Conservation (phyloP, 176 grass and related monocot species). For the Poa annua region DNA sequence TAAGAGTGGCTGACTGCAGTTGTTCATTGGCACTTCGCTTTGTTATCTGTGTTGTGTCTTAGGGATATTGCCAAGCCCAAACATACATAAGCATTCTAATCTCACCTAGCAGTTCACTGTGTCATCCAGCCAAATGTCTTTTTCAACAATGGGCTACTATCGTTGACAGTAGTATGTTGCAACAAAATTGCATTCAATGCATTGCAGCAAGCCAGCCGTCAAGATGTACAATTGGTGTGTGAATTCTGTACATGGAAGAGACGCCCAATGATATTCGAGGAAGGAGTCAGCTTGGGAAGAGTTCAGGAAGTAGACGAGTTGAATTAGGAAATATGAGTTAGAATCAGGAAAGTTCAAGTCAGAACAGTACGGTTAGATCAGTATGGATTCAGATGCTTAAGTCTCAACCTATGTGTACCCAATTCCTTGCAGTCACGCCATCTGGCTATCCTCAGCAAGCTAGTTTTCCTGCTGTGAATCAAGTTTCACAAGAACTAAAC, state of each 20-base stretch:
- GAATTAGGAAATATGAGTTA: not conserved
- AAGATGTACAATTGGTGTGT: not conserved
- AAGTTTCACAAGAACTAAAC: not conserved
- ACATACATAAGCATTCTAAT: constrained; percentile 23
- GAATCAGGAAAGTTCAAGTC: not conserved
- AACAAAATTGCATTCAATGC: not conserved
- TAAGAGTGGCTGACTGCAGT: not conserved
- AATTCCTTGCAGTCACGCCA: not conserved
- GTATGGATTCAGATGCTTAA: not conserved
- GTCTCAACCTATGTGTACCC: not conserved
- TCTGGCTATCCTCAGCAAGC: not conserved
- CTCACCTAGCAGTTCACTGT: constrained; percentile 3
- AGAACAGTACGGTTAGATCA: not conserved
- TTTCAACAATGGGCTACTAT: constrained; percentile 4
- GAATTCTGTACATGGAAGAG: not conserved
- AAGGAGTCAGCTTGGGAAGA: not conserved
- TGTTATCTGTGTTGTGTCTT: not conserved
- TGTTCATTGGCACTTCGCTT: constrained; percentile 6
- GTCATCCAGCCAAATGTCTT: not conserved
- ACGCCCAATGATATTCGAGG: not conserved
- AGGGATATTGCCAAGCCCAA: not conserved
- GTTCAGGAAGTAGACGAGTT: not conserved
- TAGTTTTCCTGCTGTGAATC: not conserved
- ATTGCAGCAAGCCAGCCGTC: not conserved
- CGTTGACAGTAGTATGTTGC: not conserved